phyloP scores from a whole-genome alignment of 371 early-diverging fungal species.

The Scutellospora calospora region DNA sequence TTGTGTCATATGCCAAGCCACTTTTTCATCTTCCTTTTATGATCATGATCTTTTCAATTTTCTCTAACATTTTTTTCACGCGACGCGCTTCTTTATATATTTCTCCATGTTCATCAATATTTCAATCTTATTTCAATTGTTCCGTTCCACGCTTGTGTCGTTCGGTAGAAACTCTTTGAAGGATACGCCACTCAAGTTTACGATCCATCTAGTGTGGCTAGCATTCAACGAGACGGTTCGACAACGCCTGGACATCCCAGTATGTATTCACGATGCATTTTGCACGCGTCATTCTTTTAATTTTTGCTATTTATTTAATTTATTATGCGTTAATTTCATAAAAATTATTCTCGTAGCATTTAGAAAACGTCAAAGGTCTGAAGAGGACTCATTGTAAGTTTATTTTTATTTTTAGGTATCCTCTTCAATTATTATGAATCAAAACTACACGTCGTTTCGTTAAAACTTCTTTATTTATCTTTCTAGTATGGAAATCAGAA shows the following conservation, averaged over 20 bases:
- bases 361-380: conserved; percentile 20
- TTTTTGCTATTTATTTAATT: not conserved
- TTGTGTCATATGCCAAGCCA: conserved; percentile 22
- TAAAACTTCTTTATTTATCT: not conserved
- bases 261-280: not conserved
- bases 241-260: not conserved
- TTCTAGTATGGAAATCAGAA: conserved; percentile 23
- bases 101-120: not conserved
- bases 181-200: not conserved
- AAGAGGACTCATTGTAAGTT: conserved; percentile 30
- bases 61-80: not conserved
- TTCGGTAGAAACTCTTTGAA: conserved; percentile 12
- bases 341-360: too few relatives aligned
- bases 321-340: too few relatives aligned
- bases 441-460: not conserved
- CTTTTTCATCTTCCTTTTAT: not conserved
- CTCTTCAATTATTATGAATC: not conserved
- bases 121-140: not conserved
- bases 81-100: not conserved
- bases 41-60: too few relatives aligned
- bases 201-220: conserved; percentile 3
- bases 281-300: not conserved
- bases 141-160: too few relatives aligned
- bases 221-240: conserved; percentile 7
- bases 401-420: not conserved